phyloP scores from a whole-genome alignment of 352 stramenopile species.

The Globisporangium viniferum region DNA sequence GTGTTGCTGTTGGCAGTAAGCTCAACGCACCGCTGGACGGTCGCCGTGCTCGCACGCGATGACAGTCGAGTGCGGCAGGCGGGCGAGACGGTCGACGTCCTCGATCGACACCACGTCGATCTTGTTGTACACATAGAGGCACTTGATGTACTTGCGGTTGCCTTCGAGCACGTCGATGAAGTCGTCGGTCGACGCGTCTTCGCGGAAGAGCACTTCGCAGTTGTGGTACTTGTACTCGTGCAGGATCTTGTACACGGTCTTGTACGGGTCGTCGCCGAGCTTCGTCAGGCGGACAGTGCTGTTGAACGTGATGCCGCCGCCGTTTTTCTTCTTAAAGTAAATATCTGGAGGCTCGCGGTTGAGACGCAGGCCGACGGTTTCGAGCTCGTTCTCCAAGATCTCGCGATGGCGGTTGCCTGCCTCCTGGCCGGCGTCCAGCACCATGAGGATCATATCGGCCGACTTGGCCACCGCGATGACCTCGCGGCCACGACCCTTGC shows the following conservation, averaged over 20 bases:
- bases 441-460: slow-evolving; percentile 99
- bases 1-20: not conserved
- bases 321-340: slow-evolving; percentile 94
- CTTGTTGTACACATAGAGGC: slow-evolving; percentile 99
- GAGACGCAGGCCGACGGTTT: slow-evolving; percentile 97
- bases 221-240: slow-evolving; percentile 98
- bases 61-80: slow-evolving; percentile 95
- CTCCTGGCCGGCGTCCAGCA: slow-evolving; percentile 98
- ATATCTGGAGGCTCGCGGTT: slow-evolving; percentile 97
- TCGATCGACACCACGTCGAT: slow-evolving; percentile 99
- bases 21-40: slow-evolving; percentile 50
- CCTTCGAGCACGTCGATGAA: slow-evolving; percentile 99
- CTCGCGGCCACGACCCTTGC: slow-evolving; percentile 96
- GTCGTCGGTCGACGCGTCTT: slow-evolving; percentile 97
- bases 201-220: slow-evolving; percentile 96
- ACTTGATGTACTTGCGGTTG: slow-evolving; percentile 99
- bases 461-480: slow-evolving; percentile 98
- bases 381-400: slow-evolving; percentile 98
- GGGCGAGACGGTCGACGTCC: slow-evolving; percentile 96
- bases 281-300: slow-evolving; percentile 94
- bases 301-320: slow-evolving; percentile 95
- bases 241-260: slow-evolving; percentile 89
- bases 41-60: slow-evolving; percentile 90
- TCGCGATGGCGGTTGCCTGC: slow-evolving; percentile 95
- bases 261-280: slow-evolving; percentile 85